phyloP scores from a whole-genome alignment of 352 stramenopile genomes.

The Peronosclerospora sorghi region DNA sequence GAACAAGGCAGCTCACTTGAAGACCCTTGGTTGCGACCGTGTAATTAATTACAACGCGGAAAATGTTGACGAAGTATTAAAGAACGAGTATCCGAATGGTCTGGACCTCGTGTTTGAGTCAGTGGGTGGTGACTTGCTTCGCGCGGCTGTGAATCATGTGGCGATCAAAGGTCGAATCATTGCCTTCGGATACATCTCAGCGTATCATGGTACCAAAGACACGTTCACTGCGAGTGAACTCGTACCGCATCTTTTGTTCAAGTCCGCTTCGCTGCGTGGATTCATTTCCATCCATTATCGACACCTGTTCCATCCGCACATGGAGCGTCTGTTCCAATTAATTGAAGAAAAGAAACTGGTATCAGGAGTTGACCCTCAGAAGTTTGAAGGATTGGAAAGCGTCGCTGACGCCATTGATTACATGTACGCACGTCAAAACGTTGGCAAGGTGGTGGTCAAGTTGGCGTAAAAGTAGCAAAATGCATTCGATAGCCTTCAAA shows the following conservation, averaged over 20 bases:
- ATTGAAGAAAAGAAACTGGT: conserved; percentile 9
- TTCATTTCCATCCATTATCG: conserved; percentile 12
- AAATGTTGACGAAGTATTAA: conserved; percentile 13
- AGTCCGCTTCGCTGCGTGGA: conserved; percentile 14
- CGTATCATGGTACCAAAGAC: conserved; percentile 17
- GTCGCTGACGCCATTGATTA: conserved; percentile 17
- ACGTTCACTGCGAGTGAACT: conserved; percentile 17
- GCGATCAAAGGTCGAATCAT: conserved; percentile 15
- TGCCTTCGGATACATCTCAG: conserved; percentile 18
- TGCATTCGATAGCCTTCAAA: no score
- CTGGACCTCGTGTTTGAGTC: conserved; percentile 18
- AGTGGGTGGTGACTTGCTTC: conserved; percentile 18
- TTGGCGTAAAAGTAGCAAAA: conserved; percentile 1
- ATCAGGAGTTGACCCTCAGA: conserved; percentile 9
- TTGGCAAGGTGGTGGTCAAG: conserved; percentile 18
- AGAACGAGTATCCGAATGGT: conserved; percentile 18
- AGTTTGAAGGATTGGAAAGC: conserved; percentile 15
- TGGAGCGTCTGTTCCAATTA: conserved; percentile 12
- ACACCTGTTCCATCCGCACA: conserved; percentile 12
- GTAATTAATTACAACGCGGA: conserved; percentile 22
- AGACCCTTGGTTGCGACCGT: conserved; percentile 14
- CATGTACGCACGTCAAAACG: conserved; percentile 21
- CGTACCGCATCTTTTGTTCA: conserved; percentile 11
- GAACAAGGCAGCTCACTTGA: conserved; percentile 12
- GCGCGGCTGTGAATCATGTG: conserved; percentile 10